Evolutionary conservation across 2,329 filamentous ascomycete species (phyloP), one percentile per base, ranked within the genome.

Genomic region (Clarireedia paspali): DNA sequence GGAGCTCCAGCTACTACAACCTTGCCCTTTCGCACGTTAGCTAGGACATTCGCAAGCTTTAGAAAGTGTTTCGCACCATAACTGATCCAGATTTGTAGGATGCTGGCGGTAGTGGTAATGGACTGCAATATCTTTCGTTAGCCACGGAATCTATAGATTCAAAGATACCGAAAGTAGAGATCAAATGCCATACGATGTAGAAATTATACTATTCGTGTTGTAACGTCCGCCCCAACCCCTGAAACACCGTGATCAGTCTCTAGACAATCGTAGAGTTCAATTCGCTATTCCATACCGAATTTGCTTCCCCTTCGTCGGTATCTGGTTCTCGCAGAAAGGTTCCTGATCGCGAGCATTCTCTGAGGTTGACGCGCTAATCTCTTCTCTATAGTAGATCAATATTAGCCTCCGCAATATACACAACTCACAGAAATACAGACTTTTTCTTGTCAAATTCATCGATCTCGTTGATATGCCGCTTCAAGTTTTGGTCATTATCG

Each of bases 291-390:
- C 53, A 55, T 55, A 55, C 53, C 53, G 50, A 38, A 15, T 2
- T 3, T 15, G 14, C 49, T 38, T 47, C 23, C 17, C 17, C 49
- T 51, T 47, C 42, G 27, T 27, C 42, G 34, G 10, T 20, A 17
- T 42, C 54, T 56, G 46, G 42, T 34, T 56, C 52, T 44, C 30
- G 30, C 52, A n/a, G 34, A 15, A 36, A 52, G n/a, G 17, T 39
- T 23, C 40, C 47, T 36, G 42, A 40, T 53, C 42, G 26, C 30
- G 54, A 30, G 40, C 54, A 56, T 56, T 42, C 30, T 50, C 34
- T 12, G 39, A 26, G 24, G 20, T 26, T 23, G 44, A 27, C 44
- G 44, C 44, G 44, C 26, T 10, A 23, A 26, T 47, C 23, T 46
- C 17, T 14, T 47, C 44, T 24, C 44, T 47, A 14, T 47, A 15